Evolutionary conservation across 148 eudicot genomes (phyloP), one percentile per base, ranked within the genome.

Genomic region (Selenicereus undatus): DNA sequence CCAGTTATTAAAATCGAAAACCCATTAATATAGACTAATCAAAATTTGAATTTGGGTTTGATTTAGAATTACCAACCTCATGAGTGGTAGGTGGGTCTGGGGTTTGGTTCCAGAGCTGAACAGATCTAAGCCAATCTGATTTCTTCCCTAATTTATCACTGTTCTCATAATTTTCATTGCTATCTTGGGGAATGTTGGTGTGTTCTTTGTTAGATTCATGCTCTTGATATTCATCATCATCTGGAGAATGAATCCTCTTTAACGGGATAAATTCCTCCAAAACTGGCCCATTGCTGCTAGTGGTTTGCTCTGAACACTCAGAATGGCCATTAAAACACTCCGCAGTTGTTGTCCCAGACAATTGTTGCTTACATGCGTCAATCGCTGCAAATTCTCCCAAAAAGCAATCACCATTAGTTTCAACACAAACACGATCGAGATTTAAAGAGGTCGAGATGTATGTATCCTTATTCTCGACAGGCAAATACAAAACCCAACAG

Each of bases 91-190:
- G 83, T 83, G 86, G 87, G 87, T 91, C 94, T 80, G 90, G 84
- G 30, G 32, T 66, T 66, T 66, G 71, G 69, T 90, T 91, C 94
- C 94, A 91, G 1, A 91, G 78, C 82, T 89, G 94, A 87, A 85
- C 94, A 82, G 94, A 91, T 85, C 89, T 87, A 83, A 91, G 92
- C 94, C 94, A 91, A 29, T 91, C 94, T 10, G 90, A 88, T 87
- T 89, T 91, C 83, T 80, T 88, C 56, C 74, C 83, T 6, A 82
- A 80, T 68, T 83, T 82, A 2, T 86, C 88, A 66, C 5, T 12
- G 4, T 66, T 26, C 13, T 66, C 18, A 14, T 27, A 5, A 66
- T 66, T 13, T 20, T 66, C 35, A 27, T 27, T 12, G 13, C 35
- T 66, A 66, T 11, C 22, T n/a, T 80, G 75, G 1, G 58, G 0